Conservation (phyloP, 2,329 filamentous ascomycete species). For the Penicillium oxalicum region DNA sequence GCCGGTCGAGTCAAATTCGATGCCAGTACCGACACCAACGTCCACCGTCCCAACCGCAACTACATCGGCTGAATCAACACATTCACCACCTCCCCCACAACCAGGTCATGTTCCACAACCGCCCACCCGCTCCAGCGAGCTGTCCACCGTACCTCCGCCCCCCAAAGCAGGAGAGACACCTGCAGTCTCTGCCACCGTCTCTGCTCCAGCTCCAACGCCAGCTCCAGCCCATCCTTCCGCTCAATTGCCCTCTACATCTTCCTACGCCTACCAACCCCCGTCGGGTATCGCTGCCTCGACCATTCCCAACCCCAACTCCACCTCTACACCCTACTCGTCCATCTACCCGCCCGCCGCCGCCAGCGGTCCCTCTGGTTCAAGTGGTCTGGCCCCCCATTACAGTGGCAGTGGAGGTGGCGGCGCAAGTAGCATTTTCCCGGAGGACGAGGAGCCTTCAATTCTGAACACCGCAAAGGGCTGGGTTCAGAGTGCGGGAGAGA, state of each 20-base stretch:
- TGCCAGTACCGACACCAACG: slow-evolving; percentile 20
- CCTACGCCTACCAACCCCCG: slow-evolving; percentile 14
- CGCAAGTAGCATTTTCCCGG: slow-evolving; percentile 13
- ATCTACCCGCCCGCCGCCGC: slow-evolving; percentile 21
- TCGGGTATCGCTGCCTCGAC: slow-evolving; percentile 2
- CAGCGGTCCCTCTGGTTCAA: slow-evolving; percentile 1
- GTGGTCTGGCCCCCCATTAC: slow-evolving; percentile 15
- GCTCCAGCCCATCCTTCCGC: slow-evolving; percentile 22
- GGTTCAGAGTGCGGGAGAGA: slow-evolving; percentile 36
- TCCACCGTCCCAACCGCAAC: slow-evolving; percentile 16
- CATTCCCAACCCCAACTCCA: slow-evolving; percentile 16
- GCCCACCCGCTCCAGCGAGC: slow-evolving; percentile 1
- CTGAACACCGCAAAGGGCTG: slow-evolving; percentile 40
- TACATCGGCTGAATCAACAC: slow-evolving; percentile 5
- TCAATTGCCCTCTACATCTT: slow-evolving; percentile 15
- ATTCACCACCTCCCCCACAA: slow-evolving; percentile 38
- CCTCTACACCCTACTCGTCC: slow-evolving; percentile 22
- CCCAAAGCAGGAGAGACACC: slow-evolving; percentile 15
- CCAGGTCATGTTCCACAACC: slow-evolving; percentile 26
- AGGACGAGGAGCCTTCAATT: slow-evolving; percentile 32
- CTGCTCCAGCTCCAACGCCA: slow-evolving; percentile 1
- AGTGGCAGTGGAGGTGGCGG: slow-evolving; percentile 11
- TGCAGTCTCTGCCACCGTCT: neutral
- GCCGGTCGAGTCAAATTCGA: slow-evolving; percentile 2
- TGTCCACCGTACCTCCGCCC: slow-evolving; percentile 14